These are phyloP conservation scores for Metschnikowia borealis DNA, from an alignment of 805 yeast species.

Conservation along the genomic window DNA sequence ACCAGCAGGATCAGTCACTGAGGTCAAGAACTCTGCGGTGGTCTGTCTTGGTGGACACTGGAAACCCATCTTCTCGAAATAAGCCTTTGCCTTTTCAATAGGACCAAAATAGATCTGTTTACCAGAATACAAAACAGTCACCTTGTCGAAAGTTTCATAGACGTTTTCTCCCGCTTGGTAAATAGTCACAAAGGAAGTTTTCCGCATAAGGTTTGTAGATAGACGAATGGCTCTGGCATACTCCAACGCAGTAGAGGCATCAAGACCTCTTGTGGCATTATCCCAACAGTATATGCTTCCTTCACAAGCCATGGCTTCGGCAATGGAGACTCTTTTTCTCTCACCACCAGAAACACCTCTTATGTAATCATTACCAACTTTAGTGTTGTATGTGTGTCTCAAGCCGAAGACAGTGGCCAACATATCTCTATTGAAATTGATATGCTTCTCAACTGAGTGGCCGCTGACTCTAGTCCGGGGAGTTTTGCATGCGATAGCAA, in stretches of 20 bases:
- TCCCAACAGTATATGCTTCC: conserved; percentile 29
- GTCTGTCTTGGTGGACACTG: conserved; percentile 61
- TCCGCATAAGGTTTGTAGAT: conserved; percentile 20
- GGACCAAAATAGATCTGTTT: conserved; percentile 66
- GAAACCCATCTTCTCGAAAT: conserved; percentile 63
- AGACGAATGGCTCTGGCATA: conserved; percentile 27
- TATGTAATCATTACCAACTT: conserved; percentile 31
- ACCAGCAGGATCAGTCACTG: conserved; percentile 65
- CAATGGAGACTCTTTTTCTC: conserved; percentile 26
- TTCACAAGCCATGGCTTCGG: conserved; percentile 21
- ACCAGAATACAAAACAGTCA: conserved; percentile 27
- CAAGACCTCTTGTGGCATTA: conserved; percentile 33
- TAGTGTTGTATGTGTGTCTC: conserved; percentile 27
- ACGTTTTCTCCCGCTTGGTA: conserved; percentile 31
- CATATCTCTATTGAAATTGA: conserved; percentile 26
- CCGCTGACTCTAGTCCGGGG: conserved; percentile 52
- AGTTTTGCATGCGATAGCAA: conserved; percentile 67
- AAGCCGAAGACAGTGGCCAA: conserved; percentile 30
- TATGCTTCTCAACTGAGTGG: conserved; percentile 45
- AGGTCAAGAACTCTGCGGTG: conserved; percentile 67
- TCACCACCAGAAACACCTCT: conserved; percentile 48
- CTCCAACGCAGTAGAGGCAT: conserved; percentile 32
- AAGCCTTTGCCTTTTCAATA: conserved; percentile 47
- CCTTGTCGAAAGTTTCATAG: conserved; percentile 30
- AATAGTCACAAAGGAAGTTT: conserved; percentile 16